Evolutionary conservation across 2,329 filamentous ascomycete genomes (phyloP).

Genomic region (Aplosporella prunicola): DNA sequence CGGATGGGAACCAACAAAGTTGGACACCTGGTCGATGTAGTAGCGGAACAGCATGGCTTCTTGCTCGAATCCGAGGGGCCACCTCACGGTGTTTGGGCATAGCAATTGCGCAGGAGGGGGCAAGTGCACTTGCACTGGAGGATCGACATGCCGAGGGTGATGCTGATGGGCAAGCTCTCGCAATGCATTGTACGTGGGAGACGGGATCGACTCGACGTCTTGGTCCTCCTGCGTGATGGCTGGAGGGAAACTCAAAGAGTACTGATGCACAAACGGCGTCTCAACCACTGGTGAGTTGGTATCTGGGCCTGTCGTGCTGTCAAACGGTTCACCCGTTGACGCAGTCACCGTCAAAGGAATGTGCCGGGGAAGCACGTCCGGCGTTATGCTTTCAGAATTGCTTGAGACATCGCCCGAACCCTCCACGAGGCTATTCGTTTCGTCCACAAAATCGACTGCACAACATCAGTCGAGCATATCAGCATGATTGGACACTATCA

Average conservation of each 20-base stretch:
- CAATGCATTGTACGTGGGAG: slow-evolving; percentile 13
- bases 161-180: slow-evolving; percentile 13
- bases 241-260: slow-evolving; percentile 13
- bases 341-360: too few relatives aligned
- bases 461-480: slow-evolving; percentile 6
- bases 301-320: too few relatives aligned
- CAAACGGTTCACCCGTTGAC: too few relatives aligned
- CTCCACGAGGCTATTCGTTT: slow-evolving; percentile 24
- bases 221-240: slow-evolving; percentile 17
- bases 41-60: slow-evolving; percentile 28
- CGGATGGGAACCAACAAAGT: slow-evolving; percentile 21
- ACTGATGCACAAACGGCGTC: too few relatives aligned
- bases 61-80: slow-evolving; percentile 27
- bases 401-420: slow-evolving; percentile 19
- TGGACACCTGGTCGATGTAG: slow-evolving; percentile 27
- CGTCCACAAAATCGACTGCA: slow-evolving; percentile 28
- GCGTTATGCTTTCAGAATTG: slow-evolving; percentile 10
- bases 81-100: slow-evolving; percentile 22
- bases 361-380: too few relatives aligned
- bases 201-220: slow-evolving; percentile 15
- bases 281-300: too few relatives aligned
- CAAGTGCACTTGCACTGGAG: slow-evolving; percentile 7
- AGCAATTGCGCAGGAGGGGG: slow-evolving; percentile 22
- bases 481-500: slow-evolving; percentile 6
- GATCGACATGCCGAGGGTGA: slow-evolving; percentile 2